Conservation (phyloP, 2,329 filamentous ascomycete genomes). For the Penicillium sp. region DNA sequence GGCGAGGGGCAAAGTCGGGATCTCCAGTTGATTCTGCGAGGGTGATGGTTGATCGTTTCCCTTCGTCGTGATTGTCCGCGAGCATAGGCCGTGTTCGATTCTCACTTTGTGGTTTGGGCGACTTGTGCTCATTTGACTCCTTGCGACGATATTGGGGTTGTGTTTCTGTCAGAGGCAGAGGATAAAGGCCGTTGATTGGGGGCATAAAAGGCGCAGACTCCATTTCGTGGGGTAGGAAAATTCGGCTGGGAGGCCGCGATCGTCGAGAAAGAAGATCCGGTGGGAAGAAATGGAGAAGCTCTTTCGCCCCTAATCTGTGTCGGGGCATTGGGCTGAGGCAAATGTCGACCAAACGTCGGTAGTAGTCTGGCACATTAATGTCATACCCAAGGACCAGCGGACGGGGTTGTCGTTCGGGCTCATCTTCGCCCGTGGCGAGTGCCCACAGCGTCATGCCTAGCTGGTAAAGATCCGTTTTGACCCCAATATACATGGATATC, state of each 20-base stretch:
- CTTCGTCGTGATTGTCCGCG: conserved; percentile 18
- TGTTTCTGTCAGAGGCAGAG: background rate
- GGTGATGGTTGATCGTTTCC: conserved; percentile 27
- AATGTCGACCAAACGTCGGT: conserved; percentile 71
- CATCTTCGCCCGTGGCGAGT: conserved; percentile 82
- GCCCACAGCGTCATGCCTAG: conserved; percentile 97
- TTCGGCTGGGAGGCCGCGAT: conserved; percentile 17
- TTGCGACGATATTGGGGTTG: conserved; percentile 1
- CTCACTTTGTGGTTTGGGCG: conserved; percentile 7
- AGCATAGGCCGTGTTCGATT: conserved; percentile 16
- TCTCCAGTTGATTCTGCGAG: conserved; percentile 26
- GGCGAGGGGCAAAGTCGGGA: conserved; percentile 21
- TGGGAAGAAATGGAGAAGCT: conserved; percentile 72
- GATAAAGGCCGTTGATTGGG: conserved; percentile 14
- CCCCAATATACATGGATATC: conserved; percentile 95
- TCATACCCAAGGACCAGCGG: conserved; percentile 66
- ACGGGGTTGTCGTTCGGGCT: conserved; percentile 77
- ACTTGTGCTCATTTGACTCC: conserved; percentile 13
- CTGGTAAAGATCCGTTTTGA: conserved; percentile 96
- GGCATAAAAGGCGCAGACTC: conserved; percentile 12
- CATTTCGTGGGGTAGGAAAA: background rate
- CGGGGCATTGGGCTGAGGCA: conserved; percentile 78
- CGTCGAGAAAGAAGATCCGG: conserved; percentile 21
- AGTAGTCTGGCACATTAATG: conserved; percentile 72
- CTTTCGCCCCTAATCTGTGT: conserved; percentile 70